Evolutionary conservation across 495 filamentous ascomycete species (phyloP).

Genomic region (Xylaria sp.): DNA sequence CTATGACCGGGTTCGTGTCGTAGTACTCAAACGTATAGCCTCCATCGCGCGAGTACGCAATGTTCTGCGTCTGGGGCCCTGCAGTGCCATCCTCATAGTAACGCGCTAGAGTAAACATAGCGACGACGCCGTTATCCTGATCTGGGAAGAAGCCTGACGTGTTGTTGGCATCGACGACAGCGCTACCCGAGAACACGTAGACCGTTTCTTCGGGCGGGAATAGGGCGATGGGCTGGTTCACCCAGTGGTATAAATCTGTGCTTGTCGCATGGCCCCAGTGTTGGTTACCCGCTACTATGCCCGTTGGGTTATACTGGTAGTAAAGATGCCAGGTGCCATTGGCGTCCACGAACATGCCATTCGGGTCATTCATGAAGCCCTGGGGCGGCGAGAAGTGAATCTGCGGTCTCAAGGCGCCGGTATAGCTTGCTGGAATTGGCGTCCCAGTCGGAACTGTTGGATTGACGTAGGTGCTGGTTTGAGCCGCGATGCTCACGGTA

Average conservation of each 20-base stretch:
- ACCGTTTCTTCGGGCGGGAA: slow-evolving; percentile 54
- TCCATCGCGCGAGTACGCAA: slow-evolving; percentile 63
- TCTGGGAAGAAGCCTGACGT: slow-evolving; percentile 63
- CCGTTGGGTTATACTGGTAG: slow-evolving; percentile 61
- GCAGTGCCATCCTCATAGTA: slow-evolving; percentile 37
- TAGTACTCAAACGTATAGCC: slow-evolving; percentile 64
- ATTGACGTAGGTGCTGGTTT: slow-evolving; percentile 34
- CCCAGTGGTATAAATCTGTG: slow-evolving; percentile 59
- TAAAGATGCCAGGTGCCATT: slow-evolving; percentile 61
- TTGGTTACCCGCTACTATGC: slow-evolving; percentile 56
- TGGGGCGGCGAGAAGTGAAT: slow-evolving; percentile 61
- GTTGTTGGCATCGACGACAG: slow-evolving; percentile 61
- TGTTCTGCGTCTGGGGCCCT: slow-evolving; percentile 55
- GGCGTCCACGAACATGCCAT: slow-evolving; percentile 59
- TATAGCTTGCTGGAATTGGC: slow-evolving; percentile 50
- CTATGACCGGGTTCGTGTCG: slow-evolving; percentile 59
- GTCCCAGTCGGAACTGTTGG: slow-evolving; percentile 47
- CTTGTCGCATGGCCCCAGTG: slow-evolving; percentile 64
- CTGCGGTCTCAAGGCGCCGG: slow-evolving; percentile 49
- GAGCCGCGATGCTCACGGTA: not conserved
- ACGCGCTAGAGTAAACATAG: slow-evolving; percentile 61
- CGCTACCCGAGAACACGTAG: slow-evolving; percentile 61
- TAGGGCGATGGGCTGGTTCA: slow-evolving; percentile 60
- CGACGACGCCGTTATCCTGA: slow-evolving; percentile 59
- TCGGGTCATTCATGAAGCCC: slow-evolving; percentile 68